phyloP scores from a whole-genome alignment of 768 basidiomycete genomes.

The Lactarius deliciosus region DNA sequence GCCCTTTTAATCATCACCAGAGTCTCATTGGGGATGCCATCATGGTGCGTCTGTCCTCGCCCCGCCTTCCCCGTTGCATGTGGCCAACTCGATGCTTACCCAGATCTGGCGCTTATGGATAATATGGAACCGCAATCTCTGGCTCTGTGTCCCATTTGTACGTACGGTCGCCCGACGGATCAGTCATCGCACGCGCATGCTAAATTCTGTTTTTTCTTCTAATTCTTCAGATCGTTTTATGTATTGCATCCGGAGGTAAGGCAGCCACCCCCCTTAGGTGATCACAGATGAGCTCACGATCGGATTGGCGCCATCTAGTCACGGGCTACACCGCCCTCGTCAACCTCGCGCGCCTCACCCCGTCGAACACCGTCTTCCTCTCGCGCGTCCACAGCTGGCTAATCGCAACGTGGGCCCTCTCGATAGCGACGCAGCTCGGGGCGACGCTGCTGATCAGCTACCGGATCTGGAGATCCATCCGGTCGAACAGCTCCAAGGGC shows the following conservation, averaged over 20 bases:
- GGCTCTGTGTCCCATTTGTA: conserved; percentile 19
- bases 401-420: conserved; percentile 17
- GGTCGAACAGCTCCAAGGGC: neutral
- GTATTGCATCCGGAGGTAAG: conserved; percentile 11
- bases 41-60: conserved; percentile 1
- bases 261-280: too few species aligned
- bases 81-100: neutral
- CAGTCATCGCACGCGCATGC: neutral
- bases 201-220: neutral
- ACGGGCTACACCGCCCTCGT: conserved; percentile 14
- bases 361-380: conserved; percentile 1
- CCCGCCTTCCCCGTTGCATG: too few species aligned
- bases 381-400: conserved; percentile 12
- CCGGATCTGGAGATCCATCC: conserved; percentile 10
- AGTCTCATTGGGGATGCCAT: conserved; percentile 24
- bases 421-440: conserved; percentile 22
- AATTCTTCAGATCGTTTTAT: conserved; percentile 7
- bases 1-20: neutral
- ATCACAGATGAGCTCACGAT: too few species aligned
- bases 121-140: conserved; percentile 20
- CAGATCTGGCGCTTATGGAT: conserved; percentile 28
- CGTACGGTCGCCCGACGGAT: neutral
- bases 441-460: conserved; percentile 23
- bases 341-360: neutral
- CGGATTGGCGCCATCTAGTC: neutral